phyloP scores from a whole-genome alignment of 2,329 filamentous ascomycete genomes.

The Phialophora macrospora region DNA sequence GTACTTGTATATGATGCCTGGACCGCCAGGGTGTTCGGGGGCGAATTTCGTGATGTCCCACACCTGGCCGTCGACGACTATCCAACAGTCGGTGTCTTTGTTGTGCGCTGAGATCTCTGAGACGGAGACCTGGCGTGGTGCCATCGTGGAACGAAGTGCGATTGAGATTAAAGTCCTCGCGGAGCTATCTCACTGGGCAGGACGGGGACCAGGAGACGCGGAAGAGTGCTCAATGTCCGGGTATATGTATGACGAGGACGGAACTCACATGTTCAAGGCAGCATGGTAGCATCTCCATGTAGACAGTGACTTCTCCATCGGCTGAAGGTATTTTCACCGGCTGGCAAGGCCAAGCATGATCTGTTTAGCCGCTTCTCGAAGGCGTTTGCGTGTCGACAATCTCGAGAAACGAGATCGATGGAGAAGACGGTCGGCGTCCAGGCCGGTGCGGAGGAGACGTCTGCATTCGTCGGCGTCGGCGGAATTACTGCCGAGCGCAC shows the following conservation, averaged over 20 bases:
- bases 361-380: slow-evolving; percentile 10
- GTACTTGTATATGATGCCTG: slow-evolving; percentile 49
- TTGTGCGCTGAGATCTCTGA: slow-evolving; percentile 55
- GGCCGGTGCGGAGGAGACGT: slow-evolving; percentile 23
- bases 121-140: slow-evolving; percentile 29
- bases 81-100: slow-evolving; percentile 62
- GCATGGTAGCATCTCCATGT: not conserved
- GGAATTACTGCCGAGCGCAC: slow-evolving; percentile 3
- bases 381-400: slow-evolving; percentile 1
- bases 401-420: not conserved
- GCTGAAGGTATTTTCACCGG: slow-evolving; percentile 11
- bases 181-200: not conserved
- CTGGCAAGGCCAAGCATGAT: not conserved
- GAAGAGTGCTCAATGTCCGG: not conserved
- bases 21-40: slow-evolving; percentile 66
- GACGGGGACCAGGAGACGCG: not conserved
- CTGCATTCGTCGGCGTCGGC: slow-evolving; percentile 2
- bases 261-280: not conserved
- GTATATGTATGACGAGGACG: slow-evolving; percentile 4
- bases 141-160: slow-evolving; percentile 4
- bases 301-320: not conserved
- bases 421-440: slow-evolving; percentile 20
- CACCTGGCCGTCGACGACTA: slow-evolving; percentile 69
- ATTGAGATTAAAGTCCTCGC: not conserved
- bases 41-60: slow-evolving; percentile 71